These are phyloP conservation scores for Amoeboaphelidium protococcarum DNA, from an alignment of 371 early-diverging fungal genomes.

Conservation along the genomic window DNA sequence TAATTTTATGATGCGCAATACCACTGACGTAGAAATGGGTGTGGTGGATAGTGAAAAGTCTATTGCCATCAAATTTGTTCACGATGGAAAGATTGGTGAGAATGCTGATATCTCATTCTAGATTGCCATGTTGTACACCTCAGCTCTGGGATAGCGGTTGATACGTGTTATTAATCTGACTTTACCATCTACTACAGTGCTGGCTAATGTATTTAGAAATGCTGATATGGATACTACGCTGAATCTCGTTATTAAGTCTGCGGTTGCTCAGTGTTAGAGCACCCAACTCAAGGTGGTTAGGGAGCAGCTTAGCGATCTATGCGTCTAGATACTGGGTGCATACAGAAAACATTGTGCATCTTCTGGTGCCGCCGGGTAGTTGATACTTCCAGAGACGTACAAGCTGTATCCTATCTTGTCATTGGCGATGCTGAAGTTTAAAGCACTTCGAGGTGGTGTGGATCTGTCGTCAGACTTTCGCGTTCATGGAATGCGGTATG, in stretches of 20 bases:
- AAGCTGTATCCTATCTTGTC: constrained; percentile 79
- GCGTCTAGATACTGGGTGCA: constrained; percentile 61
- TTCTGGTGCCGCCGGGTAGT: constrained; percentile 63
- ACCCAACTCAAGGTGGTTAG: constrained; percentile 45
- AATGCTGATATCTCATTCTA: constrained; percentile 55
- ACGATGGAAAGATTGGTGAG: constrained; percentile 67
- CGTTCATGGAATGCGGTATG: constrained; percentile 37
- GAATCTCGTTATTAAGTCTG: constrained; percentile 49
- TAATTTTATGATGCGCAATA: constrained; percentile 70
- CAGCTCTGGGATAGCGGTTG: constrained; percentile 54
- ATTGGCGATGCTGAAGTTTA: constrained; percentile 49
- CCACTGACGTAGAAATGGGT: constrained; percentile 69
- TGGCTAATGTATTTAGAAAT: constrained; percentile 54
- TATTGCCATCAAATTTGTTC: constrained; percentile 46
- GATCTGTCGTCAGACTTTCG: constrained; percentile 39
- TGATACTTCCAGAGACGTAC: constrained; percentile 83
- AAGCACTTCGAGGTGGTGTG: constrained; percentile 34
- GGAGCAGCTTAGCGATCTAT: constrained; percentile 51
- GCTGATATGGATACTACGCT: constrained; percentile 75
- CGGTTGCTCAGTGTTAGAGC: constrained; percentile 31
- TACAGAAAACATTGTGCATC: constrained; percentile 80
- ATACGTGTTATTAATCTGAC: constrained; percentile 69
- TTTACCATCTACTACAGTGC: constrained; percentile 38
- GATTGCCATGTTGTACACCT: constrained; percentile 73
- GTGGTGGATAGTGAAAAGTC: constrained; percentile 58